Evolutionary conservation across 164 flowering plant species (phyloP).

Genomic region (Sedum album): DNA sequence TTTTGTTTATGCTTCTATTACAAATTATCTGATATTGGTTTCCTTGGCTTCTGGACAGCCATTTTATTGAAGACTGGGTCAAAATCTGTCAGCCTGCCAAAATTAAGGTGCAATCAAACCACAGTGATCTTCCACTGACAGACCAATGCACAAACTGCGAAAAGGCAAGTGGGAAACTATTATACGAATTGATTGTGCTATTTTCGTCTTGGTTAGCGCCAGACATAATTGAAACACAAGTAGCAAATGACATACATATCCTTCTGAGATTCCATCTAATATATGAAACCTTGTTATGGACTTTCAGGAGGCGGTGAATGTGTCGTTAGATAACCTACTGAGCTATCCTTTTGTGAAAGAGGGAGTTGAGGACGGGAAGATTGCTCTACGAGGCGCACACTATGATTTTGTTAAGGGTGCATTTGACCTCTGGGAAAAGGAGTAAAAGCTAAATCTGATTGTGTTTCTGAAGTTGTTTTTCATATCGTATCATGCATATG

Average conservation of each 20-base stretch:
- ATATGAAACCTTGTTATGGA: neutral
- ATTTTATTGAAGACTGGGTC: conserved; percentile 86
- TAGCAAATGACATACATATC: neutral
- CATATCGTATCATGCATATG: neutral
- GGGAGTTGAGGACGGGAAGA: conserved; percentile 20
- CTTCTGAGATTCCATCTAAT: neutral
- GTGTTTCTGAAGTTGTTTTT: neutral
- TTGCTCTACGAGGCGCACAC: conserved; percentile 38
- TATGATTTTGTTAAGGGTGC: conserved; percentile 41
- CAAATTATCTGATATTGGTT: neutral
- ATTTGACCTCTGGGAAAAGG: conserved; percentile 33
- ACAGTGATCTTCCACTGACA: conserved; percentile 14
- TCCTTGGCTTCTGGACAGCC: conserved; percentile 25
- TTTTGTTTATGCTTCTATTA: too few relatives aligned
- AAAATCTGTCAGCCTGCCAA: conserved; percentile 61
- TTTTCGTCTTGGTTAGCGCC: too few relatives aligned
- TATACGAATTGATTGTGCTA: neutral
- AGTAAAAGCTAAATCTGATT: neutral
- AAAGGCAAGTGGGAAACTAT: conserved; percentile 34
- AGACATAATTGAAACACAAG: too few relatives aligned
- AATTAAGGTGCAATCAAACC: conserved; percentile 39
- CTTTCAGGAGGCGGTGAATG: conserved; percentile 51
- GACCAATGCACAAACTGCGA: conserved; percentile 59
- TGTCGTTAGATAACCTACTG: conserved; percentile 40
- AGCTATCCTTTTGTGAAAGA: conserved; percentile 49